Evolutionary conservation across 371 early-diverging fungal species (phyloP), one percentile per base, ranked within the genome.

Genomic region (Mucor piriformis): DNA sequence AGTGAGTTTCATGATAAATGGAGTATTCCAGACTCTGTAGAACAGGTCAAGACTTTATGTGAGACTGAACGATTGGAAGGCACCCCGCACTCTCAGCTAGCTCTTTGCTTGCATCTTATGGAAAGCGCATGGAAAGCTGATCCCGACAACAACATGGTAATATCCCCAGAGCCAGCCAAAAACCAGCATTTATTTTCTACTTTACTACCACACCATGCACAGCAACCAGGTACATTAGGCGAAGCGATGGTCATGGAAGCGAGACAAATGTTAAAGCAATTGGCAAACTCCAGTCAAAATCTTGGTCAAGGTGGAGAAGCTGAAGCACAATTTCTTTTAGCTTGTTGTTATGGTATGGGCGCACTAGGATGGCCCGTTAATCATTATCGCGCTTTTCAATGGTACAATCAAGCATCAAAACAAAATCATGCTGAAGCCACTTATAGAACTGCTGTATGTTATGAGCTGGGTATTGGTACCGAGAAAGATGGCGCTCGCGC

Each of bases 401-500:
- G 93, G 61, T 98, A 96, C 67, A 72, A 91, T 40, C 93, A 94
- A 66, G 96, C 96, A 1, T 88, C 94, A 12, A 97, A 97, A 66
- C 90, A 91, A 54, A 83, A 83, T 67, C 98, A 96, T 60, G 83
- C 95, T 0, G 90, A 91, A 24, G 94, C 97, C 2, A 93, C 94
- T n/a, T 98, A 96, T 70, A 88, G 98, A 48, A 87, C 92, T 0
- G 99, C 92, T 5, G 97, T 96, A 8, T 97, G 96, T 73, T 92
- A 94, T 69, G 99, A 98, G 64, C 67, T 91, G 18, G 98, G 97
- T 11, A 88, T 93, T 3, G 99, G 99, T 24, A 92, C 92, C 4
- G 89, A 88, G 33, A 82, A 89, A n/a, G 95, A 98, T 64, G 70
- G 80, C 12, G 64, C 67, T 10, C 84, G 95, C 15, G 92, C 97